These are phyloP conservation scores for Spiraea crenata DNA, from an alignment of 331 rosid genomes.

Conservation along the genomic window DNA sequence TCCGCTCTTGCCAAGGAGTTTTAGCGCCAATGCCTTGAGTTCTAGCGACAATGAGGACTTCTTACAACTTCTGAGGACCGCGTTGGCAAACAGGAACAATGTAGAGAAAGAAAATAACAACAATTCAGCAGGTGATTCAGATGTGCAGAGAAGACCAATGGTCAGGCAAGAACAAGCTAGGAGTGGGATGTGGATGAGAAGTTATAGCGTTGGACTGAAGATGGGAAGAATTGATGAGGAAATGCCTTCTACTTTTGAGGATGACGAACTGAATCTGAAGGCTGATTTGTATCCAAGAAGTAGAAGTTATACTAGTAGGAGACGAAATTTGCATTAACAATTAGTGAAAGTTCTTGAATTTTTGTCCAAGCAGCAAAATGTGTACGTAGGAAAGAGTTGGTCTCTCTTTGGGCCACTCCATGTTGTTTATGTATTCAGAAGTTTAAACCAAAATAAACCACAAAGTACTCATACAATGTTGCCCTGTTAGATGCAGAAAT, in stretches of 20 bases:
- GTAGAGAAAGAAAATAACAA: background rate
- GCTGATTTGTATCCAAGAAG: conserved; percentile 32
- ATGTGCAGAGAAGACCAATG: background rate
- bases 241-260: conserved; percentile 42
- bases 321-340: background rate
- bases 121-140: background rate
- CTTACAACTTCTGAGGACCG: conserved; percentile 2
- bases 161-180: background rate
- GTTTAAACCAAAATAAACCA: too few species aligned
- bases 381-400: too few species aligned
- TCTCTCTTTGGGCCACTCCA: too few species aligned
- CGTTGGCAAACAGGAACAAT: background rate
- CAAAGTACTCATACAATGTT: too few species aligned
- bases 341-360: too few species aligned
- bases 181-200: conserved; percentile 31
- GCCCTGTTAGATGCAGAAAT: background rate
- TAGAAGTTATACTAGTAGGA: conserved; percentile 20
- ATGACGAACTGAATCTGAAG: conserved; percentile 24
- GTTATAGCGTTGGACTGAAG: conserved; percentile 34
- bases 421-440: too few species aligned
- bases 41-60: conserved; percentile 1
- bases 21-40: conserved; percentile 15
- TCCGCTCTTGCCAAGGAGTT: conserved; percentile 22
- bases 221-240: conserved; percentile 58
- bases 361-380: too few species aligned